Conservation (phyloP, 768 basidiomycete species). For the Floccularia luteovirens region DNA sequence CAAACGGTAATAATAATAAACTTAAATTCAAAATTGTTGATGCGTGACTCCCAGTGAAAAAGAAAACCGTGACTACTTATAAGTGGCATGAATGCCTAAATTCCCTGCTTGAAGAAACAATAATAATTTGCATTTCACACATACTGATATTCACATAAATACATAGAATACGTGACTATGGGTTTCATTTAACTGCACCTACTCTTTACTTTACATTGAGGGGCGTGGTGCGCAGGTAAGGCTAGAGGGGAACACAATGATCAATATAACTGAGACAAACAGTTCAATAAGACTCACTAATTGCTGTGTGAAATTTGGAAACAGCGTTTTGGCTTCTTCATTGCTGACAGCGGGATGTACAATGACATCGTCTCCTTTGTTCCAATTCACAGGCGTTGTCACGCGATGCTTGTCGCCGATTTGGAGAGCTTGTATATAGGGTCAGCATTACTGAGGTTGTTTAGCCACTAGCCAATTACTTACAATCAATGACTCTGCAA, state of each 20-base stretch:
- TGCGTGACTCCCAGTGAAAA: no score
- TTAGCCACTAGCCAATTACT: no score
- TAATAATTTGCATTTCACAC: no score
- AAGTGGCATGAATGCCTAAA: no score
- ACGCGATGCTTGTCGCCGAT: conserved; percentile 80
- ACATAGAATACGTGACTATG: no score
- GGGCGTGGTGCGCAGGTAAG: conserved; percentile 84
- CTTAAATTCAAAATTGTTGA: no score
- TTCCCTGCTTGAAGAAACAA: no score
- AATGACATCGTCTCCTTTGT: conserved; percentile 89
- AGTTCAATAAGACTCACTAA: conserved; percentile 53
- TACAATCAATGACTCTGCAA: conserved; percentile 70
- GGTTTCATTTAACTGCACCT: no score
- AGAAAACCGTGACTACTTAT: no score
- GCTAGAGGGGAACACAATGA: conserved; percentile 30
- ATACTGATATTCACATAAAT: no score
- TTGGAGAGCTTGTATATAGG: conserved; percentile 57
- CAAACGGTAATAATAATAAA: no score
- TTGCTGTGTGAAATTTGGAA: conserved; percentile 77
- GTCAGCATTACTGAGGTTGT: conserved; percentile 23
- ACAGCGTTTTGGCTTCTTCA: conserved; percentile 87
- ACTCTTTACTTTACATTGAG: conserved; percentile 28
- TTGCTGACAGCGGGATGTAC: conserved; percentile 78
- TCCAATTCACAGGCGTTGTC: conserved; percentile 94
- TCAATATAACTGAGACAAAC: conserved; percentile 3